Evolutionary conservation across 2,329 filamentous ascomycete genomes (phyloP), one percentile per base, ranked within the genome.

Genomic region (Colletotrichum tanaceti): DNA sequence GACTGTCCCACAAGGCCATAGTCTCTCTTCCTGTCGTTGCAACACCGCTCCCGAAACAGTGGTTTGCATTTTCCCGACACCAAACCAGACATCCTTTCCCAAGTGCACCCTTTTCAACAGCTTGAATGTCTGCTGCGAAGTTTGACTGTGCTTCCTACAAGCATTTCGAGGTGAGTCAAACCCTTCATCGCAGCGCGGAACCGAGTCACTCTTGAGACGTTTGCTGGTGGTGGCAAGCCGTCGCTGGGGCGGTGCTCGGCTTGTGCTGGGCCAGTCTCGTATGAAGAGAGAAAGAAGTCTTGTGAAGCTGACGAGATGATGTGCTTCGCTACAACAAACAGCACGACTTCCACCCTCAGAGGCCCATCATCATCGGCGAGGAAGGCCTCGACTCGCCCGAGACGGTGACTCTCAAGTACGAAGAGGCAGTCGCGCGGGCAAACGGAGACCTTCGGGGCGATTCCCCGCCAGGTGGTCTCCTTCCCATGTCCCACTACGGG

Each of bases 401-500:
- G 73, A 87, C 86, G 61, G 78, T 87, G 71, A 84, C 84, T 50
- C 82, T 88, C 63, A 81, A 82, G 72, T 86, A 87, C 82, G 86
- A 88, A 79, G 85, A 87, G 78, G 85, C 80, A 75, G 83, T 84
- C 50, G 82, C 81, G 72, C 82, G 81, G 80, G 83, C 80, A 72
- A 84, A 82, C 82, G 84, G 84, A 79, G 83, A 81, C 79, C 82
- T 82, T 79, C 80, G 79, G 75, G 82, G 84, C 85, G 88, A 84
- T 81, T 88, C 83, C 81, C 84, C 85, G 77, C 84, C 78, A 78
- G 79, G 69, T 50, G 70, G 82, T 78, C 79, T 89, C 75, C 83
- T 92, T 82, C 89, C 91, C 81, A 94, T 94, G 91, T 91, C 92
- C 58, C 70, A 71, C 80, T 90, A 90, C 81, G 94, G 93, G 85